These are phyloP conservation scores for Colletotrichum sansevieriae DNA, from an alignment of 2,329 filamentous ascomycete genomes.

Conservation along the genomic window DNA sequence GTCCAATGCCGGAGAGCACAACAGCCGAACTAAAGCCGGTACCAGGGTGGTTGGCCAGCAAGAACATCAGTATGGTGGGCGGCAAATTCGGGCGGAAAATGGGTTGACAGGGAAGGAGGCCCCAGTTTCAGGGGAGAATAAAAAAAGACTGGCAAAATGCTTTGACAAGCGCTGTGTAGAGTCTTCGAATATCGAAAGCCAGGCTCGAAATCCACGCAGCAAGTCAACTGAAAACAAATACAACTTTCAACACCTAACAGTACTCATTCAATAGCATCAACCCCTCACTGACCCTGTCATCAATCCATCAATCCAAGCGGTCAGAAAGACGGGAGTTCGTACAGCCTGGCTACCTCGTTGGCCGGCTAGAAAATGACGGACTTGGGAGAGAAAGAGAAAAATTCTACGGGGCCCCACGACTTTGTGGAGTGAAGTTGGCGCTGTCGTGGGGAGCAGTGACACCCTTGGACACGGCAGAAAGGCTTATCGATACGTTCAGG, in stretches of 20 bases:
- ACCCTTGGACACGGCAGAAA: neutral
- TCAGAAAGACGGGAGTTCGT: slow-evolving; percentile 34
- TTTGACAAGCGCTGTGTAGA: no score
- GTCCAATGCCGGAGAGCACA: neutral
- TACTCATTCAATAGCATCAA: neutral
- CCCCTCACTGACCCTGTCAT: neutral
- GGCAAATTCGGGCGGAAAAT: neutral
- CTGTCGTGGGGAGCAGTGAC: neutral
- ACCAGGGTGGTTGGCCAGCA: neutral
- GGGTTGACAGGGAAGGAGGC: neutral
- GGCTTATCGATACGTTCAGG: slow-evolving; percentile 35
- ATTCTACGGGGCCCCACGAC: slow-evolving; percentile 38
- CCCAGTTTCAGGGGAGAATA: no score
- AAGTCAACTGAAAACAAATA: neutral
- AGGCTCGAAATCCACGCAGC: neutral
- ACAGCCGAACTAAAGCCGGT: slow-evolving; percentile 27
- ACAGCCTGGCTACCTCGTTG: slow-evolving; percentile 28
- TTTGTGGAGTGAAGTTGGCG: slow-evolving; percentile 32
- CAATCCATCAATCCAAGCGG: slow-evolving; percentile 6
- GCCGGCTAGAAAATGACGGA: slow-evolving; percentile 25
- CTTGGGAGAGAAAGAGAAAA: slow-evolving; percentile 17
- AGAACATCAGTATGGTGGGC: neutral
- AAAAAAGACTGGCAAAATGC: no score
- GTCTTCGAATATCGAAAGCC: neutral
- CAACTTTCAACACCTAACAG: neutral